Percentiles rank a stretch among this genome's conserved stretches.
Evolutionary conservation across 306 rosid species (phyloP).

Genomic region (Ziziphus jujuba): DNA sequence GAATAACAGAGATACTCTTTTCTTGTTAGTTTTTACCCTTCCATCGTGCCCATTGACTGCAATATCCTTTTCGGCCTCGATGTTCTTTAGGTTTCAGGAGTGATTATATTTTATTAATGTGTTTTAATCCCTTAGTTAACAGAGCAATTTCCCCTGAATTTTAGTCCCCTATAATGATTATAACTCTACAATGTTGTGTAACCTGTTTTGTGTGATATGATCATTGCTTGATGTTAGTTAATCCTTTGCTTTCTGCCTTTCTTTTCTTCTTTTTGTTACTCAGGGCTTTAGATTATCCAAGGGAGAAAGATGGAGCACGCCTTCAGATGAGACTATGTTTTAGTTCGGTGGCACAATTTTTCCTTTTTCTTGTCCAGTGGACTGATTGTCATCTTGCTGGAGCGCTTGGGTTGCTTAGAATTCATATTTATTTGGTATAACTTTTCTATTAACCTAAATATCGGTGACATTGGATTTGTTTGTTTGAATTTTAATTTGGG

Average conservation of each 20-base stretch:
- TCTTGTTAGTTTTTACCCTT: too few relatives aligned
- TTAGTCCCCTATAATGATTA: neutral
- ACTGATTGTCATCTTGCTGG: conserved; percentile 83
- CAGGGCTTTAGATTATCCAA: conserved; percentile 76
- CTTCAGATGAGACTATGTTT: conserved; percentile 86
- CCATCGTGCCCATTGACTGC: too few relatives aligned
- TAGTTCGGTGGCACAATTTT: conserved; percentile 64
- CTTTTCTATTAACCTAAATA: neutral
- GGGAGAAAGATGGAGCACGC: conserved; percentile 84
- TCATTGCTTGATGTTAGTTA: conserved; percentile 12
- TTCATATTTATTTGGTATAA: conserved; percentile 74
- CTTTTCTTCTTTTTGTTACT: conserved; percentile 8
- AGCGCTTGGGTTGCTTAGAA: conserved; percentile 78
- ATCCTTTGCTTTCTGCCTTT: conserved; percentile 13
- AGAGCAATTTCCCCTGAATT: neutral
- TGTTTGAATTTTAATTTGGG: conserved; percentile 1
- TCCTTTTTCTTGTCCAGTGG: conserved; percentile 91
- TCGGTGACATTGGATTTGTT: neutral
- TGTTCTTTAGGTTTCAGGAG: too few relatives aligned
- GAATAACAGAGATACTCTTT: too few relatives aligned
- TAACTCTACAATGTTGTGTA: neutral
- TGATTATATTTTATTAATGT: too few relatives aligned
- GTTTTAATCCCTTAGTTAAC: too few relatives aligned
- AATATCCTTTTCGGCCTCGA: too few relatives aligned
- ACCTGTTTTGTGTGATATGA: neutral